Evolutionary conservation across 1,284 basidiomycete genomes (phyloP).

Genomic region (Cryptococcus sp.): DNA sequence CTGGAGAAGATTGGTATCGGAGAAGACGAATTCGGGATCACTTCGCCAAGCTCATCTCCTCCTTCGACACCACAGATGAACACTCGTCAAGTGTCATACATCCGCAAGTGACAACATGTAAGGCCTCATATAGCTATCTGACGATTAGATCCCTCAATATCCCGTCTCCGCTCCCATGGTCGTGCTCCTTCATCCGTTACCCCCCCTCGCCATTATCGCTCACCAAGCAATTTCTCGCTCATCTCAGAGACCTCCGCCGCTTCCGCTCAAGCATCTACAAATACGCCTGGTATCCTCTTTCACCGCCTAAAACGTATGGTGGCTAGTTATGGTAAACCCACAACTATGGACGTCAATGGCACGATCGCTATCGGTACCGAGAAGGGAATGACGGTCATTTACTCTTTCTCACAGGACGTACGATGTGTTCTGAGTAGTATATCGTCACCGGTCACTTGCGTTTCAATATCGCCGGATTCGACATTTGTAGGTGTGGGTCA

Average conservation of each 20-base stretch:
- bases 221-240: constrained; percentile 39
- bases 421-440: constrained; percentile 68
- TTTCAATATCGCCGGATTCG: constrained; percentile 89
- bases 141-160: constrained; percentile 71
- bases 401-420: constrained; percentile 84
- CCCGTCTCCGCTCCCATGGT: constrained; percentile 64
- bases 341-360: constrained; percentile 78
- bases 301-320: constrained; percentile 48
- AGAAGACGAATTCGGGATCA: constrained; percentile 35
- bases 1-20: constrained; percentile 5
- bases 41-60: neutral
- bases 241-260: constrained; percentile 20
- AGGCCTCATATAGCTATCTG: constrained; percentile 43
- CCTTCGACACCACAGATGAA: neutral
- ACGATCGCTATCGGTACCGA: constrained; percentile 86
- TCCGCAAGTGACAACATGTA: constrained; percentile 14
- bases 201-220: constrained; percentile 18
- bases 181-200: constrained; percentile 56
- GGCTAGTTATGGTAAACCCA: constrained; percentile 58
- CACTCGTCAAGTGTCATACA: neutral
- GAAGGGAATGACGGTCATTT: constrained; percentile 71
- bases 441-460: constrained; percentile 65
- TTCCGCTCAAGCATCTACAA: constrained; percentile 1
- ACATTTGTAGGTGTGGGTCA: constrained; percentile 91
- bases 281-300: constrained; percentile 33